A percentile compares a stretch with the other conserved stretches of the same genome.
Conservation (phyloP, 805 yeast species). For the Candida taoyuanica region DNA sequence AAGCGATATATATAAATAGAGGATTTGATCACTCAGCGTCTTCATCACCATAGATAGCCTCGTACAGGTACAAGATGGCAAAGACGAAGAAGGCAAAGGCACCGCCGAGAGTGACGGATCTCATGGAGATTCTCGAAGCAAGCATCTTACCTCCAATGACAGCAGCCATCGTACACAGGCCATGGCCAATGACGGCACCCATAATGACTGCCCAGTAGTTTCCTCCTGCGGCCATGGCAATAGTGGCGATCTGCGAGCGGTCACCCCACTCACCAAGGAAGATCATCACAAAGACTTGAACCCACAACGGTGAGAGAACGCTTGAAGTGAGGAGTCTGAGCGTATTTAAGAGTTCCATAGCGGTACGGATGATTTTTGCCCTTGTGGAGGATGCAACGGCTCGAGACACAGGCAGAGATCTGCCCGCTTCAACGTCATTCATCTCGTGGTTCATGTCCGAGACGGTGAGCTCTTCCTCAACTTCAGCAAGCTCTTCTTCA, state of each 20-base stretch:
- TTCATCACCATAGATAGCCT: constrained; percentile 37
- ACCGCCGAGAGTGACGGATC: constrained; percentile 89
- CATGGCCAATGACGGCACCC: constrained; percentile 91
- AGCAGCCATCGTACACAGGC: constrained; percentile 83
- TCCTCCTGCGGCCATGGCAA: constrained; percentile 97
- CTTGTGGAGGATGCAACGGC: constrained; percentile 4
- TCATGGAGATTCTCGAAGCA: constrained; percentile 85
- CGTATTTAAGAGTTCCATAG: constrained; percentile 9
- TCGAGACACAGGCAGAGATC: background rate
- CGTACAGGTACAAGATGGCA: constrained; percentile 72
- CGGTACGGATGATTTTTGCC: constrained; percentile 1
- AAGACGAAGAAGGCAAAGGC: constrained; percentile 82
- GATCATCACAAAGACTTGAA: constrained; percentile 92
- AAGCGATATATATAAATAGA: too few species aligned
- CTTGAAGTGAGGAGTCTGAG: constrained; percentile 14
- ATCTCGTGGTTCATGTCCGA: constrained; percentile 47
- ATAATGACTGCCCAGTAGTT: constrained; percentile 83
- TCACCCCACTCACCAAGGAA: constrained; percentile 99
- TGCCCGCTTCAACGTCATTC: constrained; percentile 51
- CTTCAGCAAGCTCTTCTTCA: constrained; percentile 94
- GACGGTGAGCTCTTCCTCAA: constrained; percentile 84
- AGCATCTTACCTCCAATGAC: constrained; percentile 88
- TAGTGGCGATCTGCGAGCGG: constrained; percentile 95
- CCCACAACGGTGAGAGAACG: constrained; percentile 82
- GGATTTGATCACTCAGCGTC: too few species aligned